Conservation (phyloP, 192 early-diverging fungal species). For the Gryganskiella cystojenkinii region DNA sequence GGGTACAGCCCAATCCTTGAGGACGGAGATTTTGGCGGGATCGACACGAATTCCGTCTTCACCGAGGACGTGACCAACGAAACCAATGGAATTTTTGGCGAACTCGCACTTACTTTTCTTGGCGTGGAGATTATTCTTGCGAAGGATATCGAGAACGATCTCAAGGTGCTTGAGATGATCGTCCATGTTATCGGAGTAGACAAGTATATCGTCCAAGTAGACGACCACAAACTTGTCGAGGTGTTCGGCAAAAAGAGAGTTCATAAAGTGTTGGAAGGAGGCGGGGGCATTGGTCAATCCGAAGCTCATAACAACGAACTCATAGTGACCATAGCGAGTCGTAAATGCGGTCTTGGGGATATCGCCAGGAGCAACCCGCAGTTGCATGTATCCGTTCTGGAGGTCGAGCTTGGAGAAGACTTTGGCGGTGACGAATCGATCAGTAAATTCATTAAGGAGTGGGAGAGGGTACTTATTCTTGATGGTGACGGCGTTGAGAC, state of each 20-base stretch:
- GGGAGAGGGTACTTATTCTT: slow-evolving; percentile 63
- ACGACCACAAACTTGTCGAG: slow-evolving; percentile 26
- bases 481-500: slow-evolving; percentile 60
- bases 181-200: slow-evolving; percentile 53
- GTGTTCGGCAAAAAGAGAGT: slow-evolving; percentile 36
- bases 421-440: slow-evolving; percentile 25
- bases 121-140: slow-evolving; percentile 5
- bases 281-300: slow-evolving; percentile 52
- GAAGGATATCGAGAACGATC: slow-evolving; percentile 19
- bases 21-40: slow-evolving; percentile 22
- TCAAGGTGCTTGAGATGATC: slow-evolving; percentile 41
- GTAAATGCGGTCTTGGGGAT: slow-evolving; percentile 55
- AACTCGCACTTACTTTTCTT: slow-evolving; percentile 47
- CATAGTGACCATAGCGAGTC: slow-evolving; percentile 30
- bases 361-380: slow-evolving; percentile 50
- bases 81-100: slow-evolving; percentile 2
- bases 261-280: slow-evolving; percentile 54
- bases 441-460: slow-evolving; percentile 58
- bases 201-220: slow-evolving; percentile 62
- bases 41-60: slow-evolving; percentile 16
- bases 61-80: slow-evolving; percentile 19
- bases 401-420: slow-evolving; percentile 61
- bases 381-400: slow-evolving; percentile 52
- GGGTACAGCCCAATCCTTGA: slow-evolving; percentile 14
- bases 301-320: slow-evolving; percentile 54